Evolutionary conservation across 768 basidiomycete species (phyloP), one percentile per base, ranked within the genome.

Genomic region (Boletus fagicola): DNA sequence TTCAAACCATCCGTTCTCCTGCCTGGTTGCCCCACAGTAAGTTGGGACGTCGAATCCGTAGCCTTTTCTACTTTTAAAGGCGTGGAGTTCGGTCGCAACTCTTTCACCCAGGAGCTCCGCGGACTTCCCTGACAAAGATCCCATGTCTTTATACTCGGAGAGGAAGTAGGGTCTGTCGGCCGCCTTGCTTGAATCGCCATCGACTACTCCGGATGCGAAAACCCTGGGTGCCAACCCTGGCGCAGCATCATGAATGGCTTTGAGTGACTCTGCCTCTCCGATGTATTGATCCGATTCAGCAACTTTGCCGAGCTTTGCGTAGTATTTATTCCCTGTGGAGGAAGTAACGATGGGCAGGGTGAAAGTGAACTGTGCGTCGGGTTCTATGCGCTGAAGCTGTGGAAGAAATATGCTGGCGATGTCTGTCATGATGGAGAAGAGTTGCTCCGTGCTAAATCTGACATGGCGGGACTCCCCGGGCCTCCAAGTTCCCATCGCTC

Each of bases 1-100:
- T 20, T 80, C 73, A 64, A 79, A 85, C 87, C 88, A 89, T 6
- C 88, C 89, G 61, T 90, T 90, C 42, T 78, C 76, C 55, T 88
- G 76, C 47, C 82, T 79, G 1, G 90, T 92, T 5, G 77, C 77
- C 7, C 90, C 90, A 59, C 90, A 92, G 65, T 83, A 91, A 5
- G 90, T 92, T 1, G 90, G 87, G 18, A 88, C 78, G 6, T 74
- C 72, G 66, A 91, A 92, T 4, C 90, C 90, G 67, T 83, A 90
- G 0, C 83, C 84, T 3, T 78, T 70, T 5, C 72, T 60, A 56
- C 84, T 84, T 61, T 80, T 74, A 64, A 80, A 75, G 7, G 64
- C 64, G 55, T 92, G 90, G 54, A 92, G 68, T 65, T 91, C 87
- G 3, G 73, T 79, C 1, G 88, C 89, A 54, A 92, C 62, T 43